Base-by-base conservation (phyloP, 192 early-diverging fungal species). In the Mortierella alpina region DNA sequence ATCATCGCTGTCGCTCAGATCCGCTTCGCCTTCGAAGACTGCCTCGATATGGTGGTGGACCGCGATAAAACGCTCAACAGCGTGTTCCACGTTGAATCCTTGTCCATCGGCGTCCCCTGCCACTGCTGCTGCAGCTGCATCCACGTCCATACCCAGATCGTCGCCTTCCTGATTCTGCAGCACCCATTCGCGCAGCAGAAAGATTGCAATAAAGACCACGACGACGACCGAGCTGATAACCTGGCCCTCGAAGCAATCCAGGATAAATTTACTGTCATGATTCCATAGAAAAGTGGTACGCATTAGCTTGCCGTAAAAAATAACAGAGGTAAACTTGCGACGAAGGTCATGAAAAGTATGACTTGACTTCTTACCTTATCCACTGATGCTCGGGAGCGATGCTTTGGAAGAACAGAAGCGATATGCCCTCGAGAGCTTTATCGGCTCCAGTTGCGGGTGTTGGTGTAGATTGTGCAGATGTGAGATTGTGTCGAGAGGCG, bases 121-220 rank as follows among this genome's bases (percentile, higher is more conserved):
- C 18, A 53, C 23, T 45, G 66, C 64, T n/a, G 63, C 72, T 44
- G 46, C 45, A 1, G 55, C 56, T 22, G 52, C 66, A 66, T 57
- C 66, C 14, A 50, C n/a, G 22, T 48, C 45, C 40, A 68, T 48
- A 23, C 58, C 52, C 10, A 56, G 20, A 22, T 15, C 50, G 13
- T 56, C 60, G 8, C 51, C 62, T 15, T 67, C 63, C 44, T 71
- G 72, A 66, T 94, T 91, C 58, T 91, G 86, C 12, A 91, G 82
- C 40, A 97, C 90, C 91, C 96, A 97, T 80, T 99, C 97, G 31
- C 93, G 91, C 58, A 99, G 83, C 40, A 93, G 84, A 68, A 96
- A 92, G 13, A 94, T 83, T 2, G 88, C 85, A 13, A 97, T 85
- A 60, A 93, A 95, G 7, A 92, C 80, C n/a, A 97, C 74, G 31